These are phyloP conservation scores for Gryganskiella cystojenkinii DNA, from an alignment of 192 early-diverging fungal species.

Conservation along the genomic window DNA sequence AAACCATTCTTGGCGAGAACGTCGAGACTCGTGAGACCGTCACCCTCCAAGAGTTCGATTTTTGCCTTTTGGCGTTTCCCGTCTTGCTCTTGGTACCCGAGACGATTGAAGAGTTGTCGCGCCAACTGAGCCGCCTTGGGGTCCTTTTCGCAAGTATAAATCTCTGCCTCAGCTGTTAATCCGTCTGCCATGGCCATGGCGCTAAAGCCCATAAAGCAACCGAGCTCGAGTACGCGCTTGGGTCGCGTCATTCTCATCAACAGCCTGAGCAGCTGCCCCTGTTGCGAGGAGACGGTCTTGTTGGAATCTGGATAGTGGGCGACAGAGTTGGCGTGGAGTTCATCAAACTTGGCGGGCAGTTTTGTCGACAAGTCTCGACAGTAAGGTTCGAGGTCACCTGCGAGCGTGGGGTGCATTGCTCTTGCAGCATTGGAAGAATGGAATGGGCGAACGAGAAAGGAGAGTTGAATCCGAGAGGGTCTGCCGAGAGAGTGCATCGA, in stretches of 20 bases:
- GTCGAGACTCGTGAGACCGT: conserved; percentile 5
- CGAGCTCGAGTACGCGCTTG: conserved; percentile 70
- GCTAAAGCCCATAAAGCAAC: conserved; percentile 73
- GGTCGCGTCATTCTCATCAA: conserved; percentile 63
- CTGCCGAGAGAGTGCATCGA: too few species aligned
- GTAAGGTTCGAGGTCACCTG: conserved; percentile 17
- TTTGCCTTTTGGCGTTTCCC: conserved; percentile 2
- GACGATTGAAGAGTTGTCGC: conserved; percentile 19
- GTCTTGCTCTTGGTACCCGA: conserved; percentile 3
- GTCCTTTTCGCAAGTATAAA: conserved; percentile 69
- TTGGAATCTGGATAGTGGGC: conserved; percentile 16
- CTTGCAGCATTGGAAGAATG: too few species aligned
- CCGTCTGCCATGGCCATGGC: conserved; percentile 77
- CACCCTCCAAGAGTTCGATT: conserved; percentile 33
- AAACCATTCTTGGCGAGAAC: conserved; percentile 14
- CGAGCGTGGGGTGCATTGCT: too few species aligned
- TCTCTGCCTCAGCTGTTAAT: conserved; percentile 36
- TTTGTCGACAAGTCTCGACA: conserved; percentile 13
- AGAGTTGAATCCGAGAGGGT: too few species aligned
- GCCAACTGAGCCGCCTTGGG: conserved; percentile 59
- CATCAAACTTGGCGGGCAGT: conserved; percentile 16
- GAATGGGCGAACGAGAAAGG: too few species aligned
- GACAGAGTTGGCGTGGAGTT: conserved; percentile 9
- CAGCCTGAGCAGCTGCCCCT: conserved; percentile 62
- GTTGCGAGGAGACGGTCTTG: conserved; percentile 60